Percentiles rank a stretch among this genome's conserved stretches.
Evolutionary conservation across 1,284 basidiomycete species (phyloP).

Genomic region (Laetiporus sulphureus): DNA sequence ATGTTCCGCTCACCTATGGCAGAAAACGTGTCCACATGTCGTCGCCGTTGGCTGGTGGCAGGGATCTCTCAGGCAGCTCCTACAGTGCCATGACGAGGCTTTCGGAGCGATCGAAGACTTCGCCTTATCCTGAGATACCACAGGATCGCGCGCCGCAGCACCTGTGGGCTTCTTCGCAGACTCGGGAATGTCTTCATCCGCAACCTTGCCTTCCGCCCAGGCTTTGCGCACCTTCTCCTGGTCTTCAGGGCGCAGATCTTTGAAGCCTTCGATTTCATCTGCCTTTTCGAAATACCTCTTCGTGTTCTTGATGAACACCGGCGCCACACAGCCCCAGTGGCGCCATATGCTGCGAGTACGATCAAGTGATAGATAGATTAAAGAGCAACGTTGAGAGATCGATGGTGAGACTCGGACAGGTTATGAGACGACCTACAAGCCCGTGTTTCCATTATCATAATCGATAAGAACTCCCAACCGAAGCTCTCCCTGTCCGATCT

Average conservation of each 20-base stretch:
- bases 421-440: conserved; percentile 62
- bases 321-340: conserved; percentile 79
- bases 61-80: conserved; percentile 23
- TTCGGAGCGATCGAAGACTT: too few species aligned
- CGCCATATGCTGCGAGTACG: conserved; percentile 46
- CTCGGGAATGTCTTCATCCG: conserved; percentile 73
- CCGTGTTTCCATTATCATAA: conserved; percentile 62
- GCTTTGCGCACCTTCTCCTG: conserved; percentile 62
- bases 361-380: background rate
- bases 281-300: conserved; percentile 54
- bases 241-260: conserved; percentile 58
- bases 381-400: too few species aligned
- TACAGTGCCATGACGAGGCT: conserved; percentile 21
- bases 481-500: conserved; percentile 67
- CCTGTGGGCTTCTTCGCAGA: conserved; percentile 60
- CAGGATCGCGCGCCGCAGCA: too few species aligned
- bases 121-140: too few species aligned
- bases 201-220: conserved; percentile 69
- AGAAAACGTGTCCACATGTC: conserved; percentile 28
- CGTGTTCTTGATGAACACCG: conserved; percentile 66
- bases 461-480: conserved; percentile 77
- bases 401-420: too few species aligned
- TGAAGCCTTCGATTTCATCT: conserved; percentile 68
- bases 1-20: conserved; percentile 16
- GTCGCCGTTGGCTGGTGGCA: conserved; percentile 20